These are phyloP conservation scores for Mycena olivaceomarginata DNA, from an alignment of 768 basidiomycete species.

Conservation along the genomic window DNA sequence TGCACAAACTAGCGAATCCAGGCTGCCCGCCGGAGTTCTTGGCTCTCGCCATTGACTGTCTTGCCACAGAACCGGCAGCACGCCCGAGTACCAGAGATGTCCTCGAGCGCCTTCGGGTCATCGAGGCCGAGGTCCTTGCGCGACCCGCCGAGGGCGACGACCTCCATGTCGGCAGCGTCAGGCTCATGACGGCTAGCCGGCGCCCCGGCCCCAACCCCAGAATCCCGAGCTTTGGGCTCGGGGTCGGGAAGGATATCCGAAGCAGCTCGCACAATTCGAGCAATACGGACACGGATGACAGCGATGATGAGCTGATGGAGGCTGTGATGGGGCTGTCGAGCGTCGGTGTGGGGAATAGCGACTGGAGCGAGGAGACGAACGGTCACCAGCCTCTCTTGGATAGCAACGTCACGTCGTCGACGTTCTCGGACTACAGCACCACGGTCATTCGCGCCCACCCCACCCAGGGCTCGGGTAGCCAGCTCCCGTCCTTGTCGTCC, in stretches of 20 bases:
- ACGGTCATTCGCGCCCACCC: slow-evolving; percentile 76
- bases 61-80: slow-evolving; percentile 74
- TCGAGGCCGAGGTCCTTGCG: slow-evolving; percentile 89
- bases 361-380: slow-evolving; percentile 65
- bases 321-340: slow-evolving; percentile 73
- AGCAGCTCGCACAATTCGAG: slow-evolving; percentile 55
- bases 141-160: slow-evolving; percentile 80
- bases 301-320: slow-evolving; percentile 79
- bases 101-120: slow-evolving; percentile 84
- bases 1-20: slow-evolving; percentile 77
- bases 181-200: slow-evolving; percentile 84
- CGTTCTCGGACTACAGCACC: slow-evolving; percentile 80
- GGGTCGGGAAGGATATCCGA: slow-evolving; percentile 77
- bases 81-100: slow-evolving; percentile 89
- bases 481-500: slow-evolving; percentile 78
- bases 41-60: slow-evolving; percentile 86
- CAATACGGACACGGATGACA: slow-evolving; percentile 75
- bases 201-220: slow-evolving; percentile 77
- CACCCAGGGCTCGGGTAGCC: slow-evolving; percentile 59
- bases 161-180: slow-evolving; percentile 90
- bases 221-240: slow-evolving; percentile 92
- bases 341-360: slow-evolving; percentile 67
- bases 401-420: slow-evolving; percentile 47
- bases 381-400: slow-evolving; percentile 75
- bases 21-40: slow-evolving; percentile 90